A percentile compares a stretch with the other conserved stretches of the same genome.
phyloP scores from a whole-genome alignment of 2,329 filamentous ascomycete species.

The Fusarium sp. region DNA sequence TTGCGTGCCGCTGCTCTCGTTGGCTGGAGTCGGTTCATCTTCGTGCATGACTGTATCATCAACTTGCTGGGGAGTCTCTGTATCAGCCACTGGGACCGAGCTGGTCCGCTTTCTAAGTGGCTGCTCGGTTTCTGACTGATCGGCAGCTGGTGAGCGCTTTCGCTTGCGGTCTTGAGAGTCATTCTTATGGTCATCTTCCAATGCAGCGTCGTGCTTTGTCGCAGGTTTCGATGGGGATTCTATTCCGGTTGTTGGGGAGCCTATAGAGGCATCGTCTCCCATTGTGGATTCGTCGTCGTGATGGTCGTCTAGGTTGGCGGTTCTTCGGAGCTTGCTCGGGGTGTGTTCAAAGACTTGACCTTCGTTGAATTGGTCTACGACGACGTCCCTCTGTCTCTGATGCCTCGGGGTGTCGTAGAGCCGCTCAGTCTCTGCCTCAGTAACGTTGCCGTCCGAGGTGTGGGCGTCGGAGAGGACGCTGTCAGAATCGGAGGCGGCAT shows the following conservation, averaged over 20 bases:
- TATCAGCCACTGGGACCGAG: constrained; percentile 57
- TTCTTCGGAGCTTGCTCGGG: constrained; percentile 80
- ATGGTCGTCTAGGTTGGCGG: constrained; percentile 49
- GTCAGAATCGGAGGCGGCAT: constrained; percentile 58
- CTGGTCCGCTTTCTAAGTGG: constrained; percentile 66
- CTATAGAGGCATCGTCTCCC: constrained; percentile 55
- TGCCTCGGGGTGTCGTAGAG: constrained; percentile 88
- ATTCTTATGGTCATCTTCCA: constrained; percentile 48
- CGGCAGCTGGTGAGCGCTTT: constrained; percentile 60
- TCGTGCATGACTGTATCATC: constrained; percentile 49
- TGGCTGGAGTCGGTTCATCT: constrained; percentile 51
- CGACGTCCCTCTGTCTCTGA: constrained; percentile 70
- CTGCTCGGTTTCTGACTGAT: constrained; percentile 60
- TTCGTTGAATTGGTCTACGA: constrained; percentile 67
- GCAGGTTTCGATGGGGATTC: constrained; percentile 51
- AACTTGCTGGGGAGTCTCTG: constrained; percentile 43
- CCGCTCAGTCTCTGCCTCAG: constrained; percentile 94
- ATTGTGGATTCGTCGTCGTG: constrained; percentile 55
- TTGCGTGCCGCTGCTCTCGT: constrained; percentile 53
- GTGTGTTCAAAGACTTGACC: constrained; percentile 71
- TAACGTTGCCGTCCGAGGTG: constrained; percentile 65
- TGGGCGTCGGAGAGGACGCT: constrained; percentile 68
- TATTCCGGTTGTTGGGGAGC: constrained; percentile 53
- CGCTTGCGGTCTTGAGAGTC: constrained; percentile 59
- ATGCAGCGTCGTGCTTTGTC: constrained; percentile 42